Evolutionary conservation across 768 basidiomycete genomes (phyloP).

Genomic region (Suillus variegatus): DNA sequence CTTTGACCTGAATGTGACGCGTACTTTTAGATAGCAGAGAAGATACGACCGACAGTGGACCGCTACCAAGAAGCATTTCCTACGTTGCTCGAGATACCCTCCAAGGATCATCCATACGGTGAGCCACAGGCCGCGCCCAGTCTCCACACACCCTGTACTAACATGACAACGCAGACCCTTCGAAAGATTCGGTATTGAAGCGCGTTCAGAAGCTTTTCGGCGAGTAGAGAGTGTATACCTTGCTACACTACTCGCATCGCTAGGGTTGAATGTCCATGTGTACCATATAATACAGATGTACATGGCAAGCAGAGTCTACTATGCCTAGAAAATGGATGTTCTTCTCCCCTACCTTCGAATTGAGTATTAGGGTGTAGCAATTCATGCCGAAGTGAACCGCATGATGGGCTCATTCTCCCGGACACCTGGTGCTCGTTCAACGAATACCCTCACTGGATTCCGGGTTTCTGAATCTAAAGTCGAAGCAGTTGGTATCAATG

Average conservation of each 20-base stretch:
- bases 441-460: conserved; percentile 66
- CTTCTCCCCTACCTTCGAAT: not conserved
- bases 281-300: conserved; percentile 27
- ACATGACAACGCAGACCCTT: conserved; percentile 65
- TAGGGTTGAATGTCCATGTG: conserved; percentile 22
- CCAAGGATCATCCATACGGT: conserved; percentile 99
- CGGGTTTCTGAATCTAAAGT: conserved; percentile 58
- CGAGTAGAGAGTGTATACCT: conserved; percentile 53
- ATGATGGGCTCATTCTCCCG: conserved; percentile 72
- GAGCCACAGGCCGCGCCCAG: conserved; percentile 27
- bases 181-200: conserved; percentile 94
- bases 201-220: conserved; percentile 96
- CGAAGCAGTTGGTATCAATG: conserved; percentile 9
- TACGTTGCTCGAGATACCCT: conserved; percentile 95
- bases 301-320: conserved; percentile 18
- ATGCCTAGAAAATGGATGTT: conserved; percentile 10
- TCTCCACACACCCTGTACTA: conserved; percentile 4
- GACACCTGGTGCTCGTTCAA: conserved; percentile 66
- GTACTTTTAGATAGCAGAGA: conserved; percentile 82
- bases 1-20: conserved; percentile 4
- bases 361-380: conserved; percentile 11
- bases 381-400: conserved; percentile 55
- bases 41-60: conserved; percentile 93
- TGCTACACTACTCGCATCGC: conserved; percentile 1
- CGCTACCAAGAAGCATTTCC: conserved; percentile 96